A percentile compares a stretch with the other conserved stretches of the same genome.
phyloP scores from a whole-genome alignment of 2,329 filamentous ascomycete species.

The Sphaerulina vaccinii region DNA sequence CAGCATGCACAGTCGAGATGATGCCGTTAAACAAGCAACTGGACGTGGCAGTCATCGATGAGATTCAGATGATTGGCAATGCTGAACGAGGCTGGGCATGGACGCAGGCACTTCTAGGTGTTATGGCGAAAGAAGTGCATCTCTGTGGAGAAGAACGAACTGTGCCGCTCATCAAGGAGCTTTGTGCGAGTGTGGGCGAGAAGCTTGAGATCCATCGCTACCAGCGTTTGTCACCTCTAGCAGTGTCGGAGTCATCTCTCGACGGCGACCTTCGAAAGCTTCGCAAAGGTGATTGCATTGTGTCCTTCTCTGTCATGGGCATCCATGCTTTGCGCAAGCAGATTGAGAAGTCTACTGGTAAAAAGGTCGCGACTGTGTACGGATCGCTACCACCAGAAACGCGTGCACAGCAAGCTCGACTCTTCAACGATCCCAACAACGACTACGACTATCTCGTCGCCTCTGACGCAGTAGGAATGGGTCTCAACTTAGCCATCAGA shows the following conservation, averaged over 20 bases:
- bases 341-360: conserved; percentile 73
- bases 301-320: conserved; percentile 77
- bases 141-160: conserved; percentile 87
- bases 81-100: conserved; percentile 83
- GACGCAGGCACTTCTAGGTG: conserved; percentile 85
- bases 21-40: conserved; percentile 59
- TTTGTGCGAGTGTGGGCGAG: conserved; percentile 80
- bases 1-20: conserved; percentile 95
- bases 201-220: conserved; percentile 79
- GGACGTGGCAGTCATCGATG: conserved; percentile 94
- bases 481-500: conserved; percentile 84
- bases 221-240: conserved; percentile 74
- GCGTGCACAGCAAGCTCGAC: conserved; percentile 79
- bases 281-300: conserved; percentile 85
- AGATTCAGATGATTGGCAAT: conserved; percentile 96
- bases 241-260: conserved; percentile 64
- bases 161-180: conserved; percentile 71
- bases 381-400: conserved; percentile 90
- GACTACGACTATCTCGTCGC: conserved; percentile 94
- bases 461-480: conserved; percentile 96
- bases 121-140: conserved; percentile 85
- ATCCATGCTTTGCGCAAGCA: conserved; percentile 77
- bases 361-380: conserved; percentile 88
- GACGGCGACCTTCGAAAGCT: conserved; percentile 64
- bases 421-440: conserved; percentile 94